phyloP scores from a whole-genome alignment of 192 early-diverging fungal genomes.

The Thamnidium elegans region DNA sequence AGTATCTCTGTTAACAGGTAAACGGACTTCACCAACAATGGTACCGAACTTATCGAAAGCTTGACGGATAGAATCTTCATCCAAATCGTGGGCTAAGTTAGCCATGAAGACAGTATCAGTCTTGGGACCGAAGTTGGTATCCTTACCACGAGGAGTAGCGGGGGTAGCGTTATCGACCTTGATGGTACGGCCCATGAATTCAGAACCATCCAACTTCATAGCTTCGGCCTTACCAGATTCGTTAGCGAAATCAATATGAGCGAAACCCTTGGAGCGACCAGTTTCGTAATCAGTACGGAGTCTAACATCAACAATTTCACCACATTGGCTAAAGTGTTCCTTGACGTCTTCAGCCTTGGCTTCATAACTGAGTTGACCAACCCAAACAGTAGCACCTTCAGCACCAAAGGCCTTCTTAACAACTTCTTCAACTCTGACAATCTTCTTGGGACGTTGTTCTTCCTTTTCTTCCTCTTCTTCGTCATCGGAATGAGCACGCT shows the following conservation, averaged over 20 bases:
- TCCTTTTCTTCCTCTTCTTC: conserved; percentile 26
- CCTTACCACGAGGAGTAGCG: conserved; percentile 28
- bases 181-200: conserved; percentile 82
- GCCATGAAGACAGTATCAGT: conserved; percentile 79
- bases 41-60: conserved; percentile 63
- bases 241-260: conserved; percentile 83
- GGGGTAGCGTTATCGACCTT: conserved; percentile 72
- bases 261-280: conserved; percentile 80
- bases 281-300: conserved; percentile 55
- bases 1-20: conserved; percentile 76
- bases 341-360: conserved; percentile 63
- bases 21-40: conserved; percentile 55
- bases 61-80: conserved; percentile 49
- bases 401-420: conserved; percentile 12
- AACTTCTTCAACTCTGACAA: conserved; percentile 46
- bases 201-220: conserved; percentile 59
- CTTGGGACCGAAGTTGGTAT: conserved; percentile 36
- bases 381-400: conserved; percentile 56
- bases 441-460: conserved; percentile 48
- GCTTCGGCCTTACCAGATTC: conserved; percentile 67
- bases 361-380: conserved; percentile 73
- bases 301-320: conserved; percentile 70
- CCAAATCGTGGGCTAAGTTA: conserved; percentile 67
- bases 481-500: neutral
- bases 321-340: conserved; percentile 61